Conservation (phyloP, 1,284 basidiomycete genomes). For the Apiotrichum laibachii region DNA sequence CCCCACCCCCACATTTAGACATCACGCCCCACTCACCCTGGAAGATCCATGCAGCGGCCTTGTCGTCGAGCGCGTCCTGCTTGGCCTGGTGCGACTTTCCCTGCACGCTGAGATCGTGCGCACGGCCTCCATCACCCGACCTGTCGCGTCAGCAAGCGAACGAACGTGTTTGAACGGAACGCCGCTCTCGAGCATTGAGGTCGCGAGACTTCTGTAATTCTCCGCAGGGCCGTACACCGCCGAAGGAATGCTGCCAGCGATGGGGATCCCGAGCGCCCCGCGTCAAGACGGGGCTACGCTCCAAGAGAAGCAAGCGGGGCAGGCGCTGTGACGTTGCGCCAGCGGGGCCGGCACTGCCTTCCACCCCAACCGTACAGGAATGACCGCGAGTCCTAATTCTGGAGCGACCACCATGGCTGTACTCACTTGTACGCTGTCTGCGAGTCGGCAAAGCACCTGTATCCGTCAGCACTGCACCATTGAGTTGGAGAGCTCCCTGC, state of each 20-base stretch:
- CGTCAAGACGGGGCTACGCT: neutral
- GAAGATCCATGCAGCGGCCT: conserved; percentile 90
- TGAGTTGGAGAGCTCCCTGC: neutral
- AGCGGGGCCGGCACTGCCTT: too few species aligned
- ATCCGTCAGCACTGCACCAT: conserved; percentile 3
- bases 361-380: too few species aligned
- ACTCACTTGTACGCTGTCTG: conserved; percentile 46
- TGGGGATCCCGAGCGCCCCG: neutral
- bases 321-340: too few species aligned
- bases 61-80: conserved; percentile 76
- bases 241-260: neutral
- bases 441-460: conserved; percentile 44
- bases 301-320: too few species aligned
- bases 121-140: conserved; percentile 69
- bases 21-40: conserved; percentile 55
- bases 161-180: neutral
- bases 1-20: too few species aligned
- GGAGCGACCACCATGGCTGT: neutral
- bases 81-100: conserved; percentile 76
- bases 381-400: neutral
- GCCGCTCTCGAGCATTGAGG: too few species aligned
- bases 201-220: too few species aligned
- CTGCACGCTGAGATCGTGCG: conserved; percentile 78
- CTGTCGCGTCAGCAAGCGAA: conserved; percentile 16
- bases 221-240: too few species aligned